Percentiles rank a stretch among this genome's conserved stretches.
Conservation (phyloP, 495 filamentous ascomycete genomes). For the Penicillium bovifimosum region DNA sequence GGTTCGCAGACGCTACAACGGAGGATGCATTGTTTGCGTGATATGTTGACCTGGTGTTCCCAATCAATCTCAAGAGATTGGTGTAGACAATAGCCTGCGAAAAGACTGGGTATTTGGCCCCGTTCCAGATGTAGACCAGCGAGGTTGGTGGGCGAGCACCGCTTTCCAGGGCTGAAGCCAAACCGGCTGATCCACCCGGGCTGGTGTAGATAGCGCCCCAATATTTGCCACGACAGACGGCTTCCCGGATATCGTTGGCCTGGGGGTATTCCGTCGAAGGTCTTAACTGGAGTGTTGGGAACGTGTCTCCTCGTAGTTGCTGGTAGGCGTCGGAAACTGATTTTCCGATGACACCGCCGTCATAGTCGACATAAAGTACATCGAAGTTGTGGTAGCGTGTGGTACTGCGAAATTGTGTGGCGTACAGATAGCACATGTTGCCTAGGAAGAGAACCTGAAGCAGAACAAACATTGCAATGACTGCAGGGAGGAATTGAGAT, state of each 20-base stretch:
- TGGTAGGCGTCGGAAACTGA: constrained; percentile 34
- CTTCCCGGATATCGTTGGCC: constrained; percentile 15
- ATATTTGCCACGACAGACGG: constrained; percentile 32
- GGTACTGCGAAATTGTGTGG: not conserved
- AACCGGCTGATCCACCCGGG: constrained; percentile 17
- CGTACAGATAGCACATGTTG: constrained; percentile 7
- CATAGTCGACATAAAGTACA: constrained; percentile 42
- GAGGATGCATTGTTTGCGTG: constrained; percentile 24
- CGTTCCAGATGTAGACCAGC: constrained; percentile 41
- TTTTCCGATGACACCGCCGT: constrained; percentile 36
- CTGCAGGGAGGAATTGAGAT: not conserved
- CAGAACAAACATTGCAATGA: not conserved
- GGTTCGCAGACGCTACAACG: constrained; percentile 12
- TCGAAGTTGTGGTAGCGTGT: constrained; percentile 14
- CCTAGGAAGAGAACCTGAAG: not conserved
- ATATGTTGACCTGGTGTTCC: constrained; percentile 26
- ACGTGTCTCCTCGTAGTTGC: constrained; percentile 20
- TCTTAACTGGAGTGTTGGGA: constrained; percentile 28
- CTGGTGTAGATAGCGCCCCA: constrained; percentile 37
- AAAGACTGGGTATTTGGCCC: constrained; percentile 37
- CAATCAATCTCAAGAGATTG: constrained; percentile 23
- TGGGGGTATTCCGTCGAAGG: constrained; percentile 17
- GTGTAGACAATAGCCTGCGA: constrained; percentile 24
- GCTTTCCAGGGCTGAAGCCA: constrained; percentile 3
- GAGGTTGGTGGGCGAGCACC: constrained; percentile 16